Conservation (phyloP, 495 filamentous ascomycete genomes). For the Penicillium desertorum region DNA sequence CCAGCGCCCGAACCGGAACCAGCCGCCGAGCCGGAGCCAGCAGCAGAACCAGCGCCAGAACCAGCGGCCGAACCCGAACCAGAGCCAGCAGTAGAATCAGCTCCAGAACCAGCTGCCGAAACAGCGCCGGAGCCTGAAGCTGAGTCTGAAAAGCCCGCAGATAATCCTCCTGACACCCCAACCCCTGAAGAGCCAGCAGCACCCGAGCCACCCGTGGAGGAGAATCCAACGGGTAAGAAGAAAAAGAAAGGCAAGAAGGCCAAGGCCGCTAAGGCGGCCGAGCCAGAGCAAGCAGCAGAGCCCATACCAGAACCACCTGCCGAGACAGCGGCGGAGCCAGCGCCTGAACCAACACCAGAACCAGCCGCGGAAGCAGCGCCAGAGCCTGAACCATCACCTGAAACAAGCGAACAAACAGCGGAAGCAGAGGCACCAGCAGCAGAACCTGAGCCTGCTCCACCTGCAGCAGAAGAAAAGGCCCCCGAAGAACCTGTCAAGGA, state of each 20-base stretch:
- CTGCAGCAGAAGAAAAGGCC: slow-evolving; percentile 3
- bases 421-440: slow-evolving; percentile 2
- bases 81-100: background rate
- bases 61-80: background rate
- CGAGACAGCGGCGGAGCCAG: slow-evolving; percentile 5
- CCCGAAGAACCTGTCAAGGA: slow-evolving; percentile 9
- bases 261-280: slow-evolving; percentile 3
- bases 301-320: background rate
- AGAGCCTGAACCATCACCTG: background rate
- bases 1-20: background rate
- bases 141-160: slow-evolving; percentile 3
- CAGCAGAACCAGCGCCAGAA: slow-evolving; percentile 1
- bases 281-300: background rate
- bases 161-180: background rate
- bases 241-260: slow-evolving; percentile 12
- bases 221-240: background rate
- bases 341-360: background rate
- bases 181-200: background rate
- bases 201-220: background rate
- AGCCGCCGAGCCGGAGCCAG: background rate
- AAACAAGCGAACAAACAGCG: background rate
- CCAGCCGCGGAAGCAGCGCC: background rate
- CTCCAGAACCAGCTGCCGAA: background rate
- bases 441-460: slow-evolving; percentile 3
- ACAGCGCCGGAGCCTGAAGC: background rate